Evolutionary conservation across 2,329 filamentous ascomycete genomes (phyloP).

Genomic region (Annulohypoxylon truncatum): DNA sequence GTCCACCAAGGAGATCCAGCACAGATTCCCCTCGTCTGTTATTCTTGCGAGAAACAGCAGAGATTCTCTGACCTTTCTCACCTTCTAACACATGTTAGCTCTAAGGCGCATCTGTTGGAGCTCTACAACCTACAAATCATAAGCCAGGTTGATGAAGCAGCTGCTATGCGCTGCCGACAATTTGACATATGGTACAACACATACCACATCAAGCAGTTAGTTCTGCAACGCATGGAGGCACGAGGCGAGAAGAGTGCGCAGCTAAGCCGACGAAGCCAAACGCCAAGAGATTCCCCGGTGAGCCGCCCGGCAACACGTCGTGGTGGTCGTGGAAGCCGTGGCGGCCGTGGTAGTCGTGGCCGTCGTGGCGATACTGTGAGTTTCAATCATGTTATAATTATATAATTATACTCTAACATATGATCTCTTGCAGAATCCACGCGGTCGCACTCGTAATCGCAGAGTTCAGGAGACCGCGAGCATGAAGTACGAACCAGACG

Average conservation of each 20-base stretch:
- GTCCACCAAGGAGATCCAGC: constrained; percentile 10
- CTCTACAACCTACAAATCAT: constrained; percentile 84
- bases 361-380: constrained; percentile 39
- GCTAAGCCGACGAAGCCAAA: constrained; percentile 46
- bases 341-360: constrained; percentile 36
- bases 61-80: constrained; percentile 92
- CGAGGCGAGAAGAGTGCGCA: constrained; percentile 73
- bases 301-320: constrained; percentile 44
- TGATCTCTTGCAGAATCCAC: constrained; percentile 10
- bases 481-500: constrained; percentile 42
- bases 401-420: constrained; percentile 11
- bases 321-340: constrained; percentile 31
- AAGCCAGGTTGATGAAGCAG: constrained; percentile 73
- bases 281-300: constrained; percentile 38
- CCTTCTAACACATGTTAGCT: constrained; percentile 89
- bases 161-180: constrained; percentile 69
- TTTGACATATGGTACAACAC: constrained; percentile 84
- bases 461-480: constrained; percentile 13
- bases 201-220: constrained; percentile 76
- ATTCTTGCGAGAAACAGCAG: constrained; percentile 82
- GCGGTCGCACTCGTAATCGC: constrained; percentile 7
- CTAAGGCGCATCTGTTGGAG: constrained; percentile 89
- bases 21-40: constrained; percentile 79
- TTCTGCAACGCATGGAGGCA: constrained; percentile 80
- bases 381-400: not conserved